phyloP scores from a whole-genome alignment of 2,329 filamentous ascomycete genomes.

The Mycocentrospora acerina region DNA sequence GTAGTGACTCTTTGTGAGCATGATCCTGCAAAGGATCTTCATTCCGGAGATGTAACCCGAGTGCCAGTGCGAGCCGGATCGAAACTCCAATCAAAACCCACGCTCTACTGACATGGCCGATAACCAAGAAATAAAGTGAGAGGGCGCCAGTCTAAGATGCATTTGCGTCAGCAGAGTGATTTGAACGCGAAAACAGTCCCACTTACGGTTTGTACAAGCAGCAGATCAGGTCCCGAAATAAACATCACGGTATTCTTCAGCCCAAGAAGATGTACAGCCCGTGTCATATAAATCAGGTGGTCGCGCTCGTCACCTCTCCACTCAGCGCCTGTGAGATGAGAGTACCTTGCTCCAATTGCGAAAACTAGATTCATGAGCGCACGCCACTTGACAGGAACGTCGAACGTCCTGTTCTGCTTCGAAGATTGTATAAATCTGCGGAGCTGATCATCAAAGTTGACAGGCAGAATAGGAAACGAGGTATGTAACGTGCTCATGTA shows the following conservation, averaged over 20 bases:
- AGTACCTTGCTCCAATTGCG: slow-evolving; percentile 45
- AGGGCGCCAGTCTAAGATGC: slow-evolving; percentile 21
- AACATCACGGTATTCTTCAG: slow-evolving; percentile 20
- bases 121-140: slow-evolving; percentile 27
- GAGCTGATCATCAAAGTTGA: slow-evolving; percentile 23
- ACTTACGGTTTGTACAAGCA: slow-evolving; percentile 42
- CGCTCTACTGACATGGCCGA: slow-evolving; percentile 29
- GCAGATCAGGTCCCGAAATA: slow-evolving; percentile 35
- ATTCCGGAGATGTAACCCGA: slow-evolving; percentile 44
- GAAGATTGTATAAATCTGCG: slow-evolving; percentile 16
- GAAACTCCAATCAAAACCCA: slow-evolving; percentile 43
- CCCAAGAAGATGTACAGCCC: slow-evolving; percentile 26
- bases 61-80: slow-evolving; percentile 38
- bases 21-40: slow-evolving; percentile 24
- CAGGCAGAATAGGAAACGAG: slow-evolving; percentile 33
- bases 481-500: slow-evolving; percentile 42
- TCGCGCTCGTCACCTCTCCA: slow-evolving; percentile 35
- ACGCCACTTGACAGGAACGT: slow-evolving; percentile 31
- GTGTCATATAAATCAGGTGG: slow-evolving; percentile 43
- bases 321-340: slow-evolving; percentile 31
- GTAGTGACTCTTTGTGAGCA: slow-evolving; percentile 34
- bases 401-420: slow-evolving; percentile 7
- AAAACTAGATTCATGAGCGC: slow-evolving; percentile 46
- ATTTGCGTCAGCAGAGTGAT: background rate
- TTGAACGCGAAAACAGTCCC: slow-evolving; percentile 15